These are phyloP conservation scores for Fusarium camptoceras DNA, from an alignment of 2,329 filamentous ascomycete species.

Conservation along the genomic window DNA sequence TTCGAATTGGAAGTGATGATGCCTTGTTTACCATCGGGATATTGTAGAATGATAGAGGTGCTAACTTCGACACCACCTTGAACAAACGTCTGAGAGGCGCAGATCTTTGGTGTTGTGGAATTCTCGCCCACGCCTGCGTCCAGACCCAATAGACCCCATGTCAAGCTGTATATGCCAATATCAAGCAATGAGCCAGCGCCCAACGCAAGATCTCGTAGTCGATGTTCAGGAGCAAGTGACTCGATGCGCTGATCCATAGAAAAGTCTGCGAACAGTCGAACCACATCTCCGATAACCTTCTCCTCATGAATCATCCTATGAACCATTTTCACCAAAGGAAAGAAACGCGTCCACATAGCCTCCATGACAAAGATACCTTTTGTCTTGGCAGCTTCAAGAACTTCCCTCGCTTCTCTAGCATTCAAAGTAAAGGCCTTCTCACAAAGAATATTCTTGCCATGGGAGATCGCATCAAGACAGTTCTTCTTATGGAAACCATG, in stretches of 20 bases:
- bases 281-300: conserved; percentile 54
- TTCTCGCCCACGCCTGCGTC: conserved; percentile 47
- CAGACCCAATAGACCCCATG: conserved; percentile 54
- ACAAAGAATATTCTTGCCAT: conserved; percentile 59
- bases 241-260: conserved; percentile 52
- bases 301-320: conserved; percentile 54
- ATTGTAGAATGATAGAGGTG: conserved; percentile 55
- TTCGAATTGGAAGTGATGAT: conserved; percentile 55
- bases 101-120: conserved; percentile 50
- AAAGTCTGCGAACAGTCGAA: conserved; percentile 56
- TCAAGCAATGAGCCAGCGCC: conserved; percentile 58
- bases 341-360: conserved; percentile 60
- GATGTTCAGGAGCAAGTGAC: conserved; percentile 46
- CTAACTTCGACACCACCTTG: conserved; percentile 51
- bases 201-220: conserved; percentile 53
- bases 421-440: conserved; percentile 60
- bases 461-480: conserved; percentile 56
- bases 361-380: conserved; percentile 59
- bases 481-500: conserved; percentile 59
- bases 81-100: conserved; percentile 51
- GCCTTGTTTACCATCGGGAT: conserved; percentile 54
- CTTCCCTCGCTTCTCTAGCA: conserved; percentile 53
- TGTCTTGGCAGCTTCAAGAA: conserved; percentile 54
- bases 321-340: conserved; percentile 53
- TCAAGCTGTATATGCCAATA: conserved; percentile 58